Base-by-base conservation (phyloP, 2,329 filamentous ascomycete species). In the Achaetomium macrosporum region DNA sequence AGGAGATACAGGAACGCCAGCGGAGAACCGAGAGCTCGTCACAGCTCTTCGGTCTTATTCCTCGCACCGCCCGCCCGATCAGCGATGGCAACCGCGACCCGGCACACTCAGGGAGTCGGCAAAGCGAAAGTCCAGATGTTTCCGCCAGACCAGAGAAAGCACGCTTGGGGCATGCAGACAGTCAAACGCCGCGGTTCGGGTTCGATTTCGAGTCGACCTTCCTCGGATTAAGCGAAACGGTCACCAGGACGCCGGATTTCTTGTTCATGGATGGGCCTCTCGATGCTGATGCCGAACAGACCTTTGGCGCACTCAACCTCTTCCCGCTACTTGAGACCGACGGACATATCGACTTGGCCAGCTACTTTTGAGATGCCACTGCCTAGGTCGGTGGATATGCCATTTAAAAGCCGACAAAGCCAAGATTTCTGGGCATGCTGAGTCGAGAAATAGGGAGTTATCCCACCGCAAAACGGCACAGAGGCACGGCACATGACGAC, bases 241-340 rank as follows among this genome's bases (percentile, higher is more conserved):
- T 76, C 49, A 59, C 72, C 29, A 65, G 66, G n/a, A 73, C 71
- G 7, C 71, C 73, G 0, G 73, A 76, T 50, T 66, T 68, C 3
- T 69, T 68, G 2, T 66, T 70, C 9, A 69, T 74, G 63, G 67
- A 66, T 46, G 68, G 64, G 1, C 66, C 66, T 5, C 62, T 70
- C 16, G 70, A 71, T 0, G 63, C 62, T 11, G 74, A 73, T 5
- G 66, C 64, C 4, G 75, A 77, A 48, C 68, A 73, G 25, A 57
- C 71, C 53, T 62, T 77, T 62, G 61, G 74, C 54, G 57, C 70
- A 1, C 50, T 79, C 19, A 79, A 79, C 48, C 50, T 79, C 13
- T 80, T 80, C 58, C 73, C 76, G 1, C 54, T 79, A 43, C 62
- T 79, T 35, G 76, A 79, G 36, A 71, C 71, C 0, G 74, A 76